Conservation (phyloP, 257 asterid genomes). For the Nicotiana undulata region DNA sequence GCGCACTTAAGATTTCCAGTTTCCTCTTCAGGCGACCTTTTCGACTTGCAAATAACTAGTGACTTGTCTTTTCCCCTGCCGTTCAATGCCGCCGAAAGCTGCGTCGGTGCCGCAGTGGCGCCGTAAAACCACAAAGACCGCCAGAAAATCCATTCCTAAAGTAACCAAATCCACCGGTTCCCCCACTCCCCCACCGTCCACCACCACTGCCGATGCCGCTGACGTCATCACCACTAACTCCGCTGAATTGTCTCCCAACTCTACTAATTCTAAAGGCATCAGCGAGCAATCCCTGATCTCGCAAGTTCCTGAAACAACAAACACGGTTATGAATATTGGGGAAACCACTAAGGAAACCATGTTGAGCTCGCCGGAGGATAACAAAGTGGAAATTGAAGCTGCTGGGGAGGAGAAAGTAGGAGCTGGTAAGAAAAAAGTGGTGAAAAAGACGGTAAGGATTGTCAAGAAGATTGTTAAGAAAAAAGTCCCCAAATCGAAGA, state of each 20-base stretch:
- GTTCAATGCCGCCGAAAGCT: conserved; percentile 29
- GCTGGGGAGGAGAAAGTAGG: conserved; percentile 15
- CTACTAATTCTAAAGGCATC: neutral
- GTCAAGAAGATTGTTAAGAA: conserved; percentile 58
- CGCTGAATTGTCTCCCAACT: neutral
- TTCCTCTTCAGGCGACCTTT: too few relatives aligned
- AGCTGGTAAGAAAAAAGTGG: conserved; percentile 33
- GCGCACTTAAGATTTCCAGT: too few relatives aligned
- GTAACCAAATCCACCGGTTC: too few relatives aligned
- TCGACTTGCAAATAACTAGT: too few relatives aligned
- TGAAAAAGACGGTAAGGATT: conserved; percentile 41
- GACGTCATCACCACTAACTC: too few relatives aligned
- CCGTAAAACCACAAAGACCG: conserved; percentile 7
- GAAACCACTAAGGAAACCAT: conserved; percentile 6
- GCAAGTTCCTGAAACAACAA: neutral
- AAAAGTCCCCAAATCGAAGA: conserved; percentile 49
- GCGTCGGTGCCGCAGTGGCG: conserved; percentile 17
- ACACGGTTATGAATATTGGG: neutral
- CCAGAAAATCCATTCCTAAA: conserved; percentile 3
- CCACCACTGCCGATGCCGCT: too few relatives aligned
- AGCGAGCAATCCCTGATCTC: neutral
- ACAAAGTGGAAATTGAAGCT: conserved; percentile 15
- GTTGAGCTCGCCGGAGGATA: neutral
- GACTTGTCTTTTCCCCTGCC: too few relatives aligned
- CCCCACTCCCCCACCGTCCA: too few relatives aligned